A percentile compares a stretch with the other conserved stretches of the same genome.
These are phyloP conservation scores for Erigeron philadelphicus DNA, from an alignment of 140 eudicot genomes.

Conservation along the genomic window DNA sequence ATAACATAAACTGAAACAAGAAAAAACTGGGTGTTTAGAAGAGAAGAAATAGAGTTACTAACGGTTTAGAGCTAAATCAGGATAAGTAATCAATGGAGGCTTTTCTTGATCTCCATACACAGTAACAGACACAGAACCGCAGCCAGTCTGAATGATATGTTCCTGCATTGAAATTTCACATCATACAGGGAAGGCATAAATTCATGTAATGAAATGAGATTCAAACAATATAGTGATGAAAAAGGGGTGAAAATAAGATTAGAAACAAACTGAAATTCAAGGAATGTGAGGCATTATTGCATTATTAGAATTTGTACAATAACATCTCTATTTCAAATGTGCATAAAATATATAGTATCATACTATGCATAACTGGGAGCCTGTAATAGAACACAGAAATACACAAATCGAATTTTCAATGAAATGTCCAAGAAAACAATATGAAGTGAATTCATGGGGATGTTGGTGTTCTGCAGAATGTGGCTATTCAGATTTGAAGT, in stretches of 20 bases:
- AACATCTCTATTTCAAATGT: too few relatives aligned
- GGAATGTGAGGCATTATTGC: neutral
- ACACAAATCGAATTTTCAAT: neutral
- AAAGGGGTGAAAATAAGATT: too few relatives aligned
- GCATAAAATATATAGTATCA: too few relatives aligned
- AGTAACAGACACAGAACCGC: slow-evolving; percentile 81
- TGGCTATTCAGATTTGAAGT: too few relatives aligned
- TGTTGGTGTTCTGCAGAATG: too few relatives aligned
- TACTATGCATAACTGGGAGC: too few relatives aligned
- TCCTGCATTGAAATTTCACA: slow-evolving; percentile 42
- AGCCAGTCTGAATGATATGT: slow-evolving; percentile 63
- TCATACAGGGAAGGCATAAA: neutral
- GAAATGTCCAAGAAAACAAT: neutral
- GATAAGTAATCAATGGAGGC: slow-evolving; percentile 91
- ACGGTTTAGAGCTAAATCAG: slow-evolving; percentile 91
- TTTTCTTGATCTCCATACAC: slow-evolving; percentile 89
- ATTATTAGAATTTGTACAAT: neutral
- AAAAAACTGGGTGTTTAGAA: neutral
- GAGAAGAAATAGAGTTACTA: slow-evolving; percentile 20
- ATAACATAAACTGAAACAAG: neutral
- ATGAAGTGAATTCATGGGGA: too few relatives aligned
- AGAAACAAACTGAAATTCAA: neutral
- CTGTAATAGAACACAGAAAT: too few relatives aligned
- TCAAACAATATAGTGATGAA: too few relatives aligned
- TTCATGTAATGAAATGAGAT: too few relatives aligned